phyloP scores from a whole-genome alignment of 2,329 filamentous ascomycete genomes.

The Xylariaceae sp. region DNA sequence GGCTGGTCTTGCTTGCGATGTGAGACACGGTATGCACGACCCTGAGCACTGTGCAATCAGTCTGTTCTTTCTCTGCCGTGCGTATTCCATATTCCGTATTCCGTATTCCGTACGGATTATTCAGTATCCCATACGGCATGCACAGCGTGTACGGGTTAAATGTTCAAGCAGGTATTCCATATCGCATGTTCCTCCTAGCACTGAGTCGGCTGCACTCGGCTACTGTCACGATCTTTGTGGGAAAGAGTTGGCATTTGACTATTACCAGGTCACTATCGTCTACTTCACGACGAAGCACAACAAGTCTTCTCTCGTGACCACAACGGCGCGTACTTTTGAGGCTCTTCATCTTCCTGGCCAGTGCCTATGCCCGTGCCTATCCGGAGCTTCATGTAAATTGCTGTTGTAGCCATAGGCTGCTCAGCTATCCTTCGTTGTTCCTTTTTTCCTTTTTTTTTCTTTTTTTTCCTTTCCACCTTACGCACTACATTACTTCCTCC shows the following conservation, averaged over 20 bases:
- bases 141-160: too few species aligned
- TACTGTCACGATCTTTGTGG: too few species aligned
- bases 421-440: slow-evolving; percentile 4
- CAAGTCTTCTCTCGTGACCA: slow-evolving; percentile 8
- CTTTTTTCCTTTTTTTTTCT: slow-evolving; percentile 3
- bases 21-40: not conserved
- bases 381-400: too few species aligned
- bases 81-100: not conserved
- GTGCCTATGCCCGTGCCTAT: not conserved
- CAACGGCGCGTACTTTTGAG: not conserved
- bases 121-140: too few species aligned
- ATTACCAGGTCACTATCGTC: slow-evolving; percentile 16
- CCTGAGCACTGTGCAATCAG: not conserved
- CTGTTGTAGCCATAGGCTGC: not conserved
- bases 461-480: slow-evolving; percentile 3
- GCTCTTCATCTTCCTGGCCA: slow-evolving; percentile 5
- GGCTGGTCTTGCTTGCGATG: not conserved
- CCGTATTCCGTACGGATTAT: too few species aligned
- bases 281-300: slow-evolving; percentile 11
- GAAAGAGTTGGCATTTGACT: slow-evolving; percentile 8
- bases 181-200: too few species aligned
- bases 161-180: too few species aligned
- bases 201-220: too few species aligned
- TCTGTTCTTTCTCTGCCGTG: not conserved
- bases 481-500: slow-evolving; percentile 12